Evolutionary conservation across 192 early-diverging fungal genomes (phyloP), one percentile per base, ranked within the genome.

Genomic region (Spinellus fusiger): DNA sequence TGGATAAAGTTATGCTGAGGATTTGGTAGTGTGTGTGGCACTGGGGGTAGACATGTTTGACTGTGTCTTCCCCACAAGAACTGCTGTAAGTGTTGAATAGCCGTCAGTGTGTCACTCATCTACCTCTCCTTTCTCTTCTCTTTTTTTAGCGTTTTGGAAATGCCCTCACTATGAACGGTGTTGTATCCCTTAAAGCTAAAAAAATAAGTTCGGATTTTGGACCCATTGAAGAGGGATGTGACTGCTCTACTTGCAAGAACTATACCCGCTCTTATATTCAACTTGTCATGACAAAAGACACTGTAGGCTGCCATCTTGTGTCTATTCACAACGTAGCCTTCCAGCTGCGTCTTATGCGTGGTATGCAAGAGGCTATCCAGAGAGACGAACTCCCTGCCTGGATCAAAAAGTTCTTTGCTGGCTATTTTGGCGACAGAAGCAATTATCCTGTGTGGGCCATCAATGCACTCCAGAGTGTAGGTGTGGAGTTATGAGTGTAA

Each of bases 21-120:
- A 93, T 69, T 65, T 92, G 64, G 89, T 93, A 2, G 87, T 93
- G 1, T 91, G 92, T 78, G 82, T 84, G 25, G 89, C 92, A 32
- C 72, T 93, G 62, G 92, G 92, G 33, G 89, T 93, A 38, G 89
- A 93, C 69, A 91, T 92, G 89, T 93, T 87, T 69, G 92, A 93
- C 65, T 93, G 92, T 71, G 92, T 93, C 25, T 93, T 87, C 67
- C 92, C 92, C 0, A 93, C 92, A 3, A 82, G 92, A 44, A 93
- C 92, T 20, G 92, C 92, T 4, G 78, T 80, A 72, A 64, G 69
- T 68, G 15, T 5, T 51, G 7, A 51, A n/a, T 13, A 28, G 22
- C 13, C 15, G 26, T 5, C 13, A 25, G 33, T 33, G 13, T 29
- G 23, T 15, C 34, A 48, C 3, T 37, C 27, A 33, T n/a, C n/a